These are phyloP conservation scores for Schizophyllum commune DNA, from an alignment of 1,284 basidiomycete species.

Conservation along the genomic window DNA sequence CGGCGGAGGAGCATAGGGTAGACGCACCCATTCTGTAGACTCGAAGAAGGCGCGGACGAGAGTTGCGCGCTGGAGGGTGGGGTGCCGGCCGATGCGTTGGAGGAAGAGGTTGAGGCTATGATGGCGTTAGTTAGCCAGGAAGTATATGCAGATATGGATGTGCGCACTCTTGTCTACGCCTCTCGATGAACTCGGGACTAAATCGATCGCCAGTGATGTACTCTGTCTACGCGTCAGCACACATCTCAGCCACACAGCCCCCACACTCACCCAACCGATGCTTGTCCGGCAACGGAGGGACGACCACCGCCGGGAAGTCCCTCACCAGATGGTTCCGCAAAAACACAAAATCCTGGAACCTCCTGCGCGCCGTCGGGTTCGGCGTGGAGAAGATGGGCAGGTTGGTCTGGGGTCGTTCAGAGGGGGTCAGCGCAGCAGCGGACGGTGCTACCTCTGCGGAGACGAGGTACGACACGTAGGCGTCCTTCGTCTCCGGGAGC, in stretches of 20 bases:
- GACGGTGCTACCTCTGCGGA: conserved; percentile 65
- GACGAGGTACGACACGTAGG: conserved; percentile 93
- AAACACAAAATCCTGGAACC: conserved; percentile 98
- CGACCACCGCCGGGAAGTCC: conserved; percentile 94
- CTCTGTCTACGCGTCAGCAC: conserved; percentile 41
- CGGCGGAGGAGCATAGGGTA: conserved; percentile 2
- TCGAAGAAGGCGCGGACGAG: conserved; percentile 90
- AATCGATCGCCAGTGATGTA: conserved; percentile 98
- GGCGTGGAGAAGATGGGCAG: conserved; percentile 71
- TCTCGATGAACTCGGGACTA: conserved; percentile 94
- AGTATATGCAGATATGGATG: conserved; percentile 5
- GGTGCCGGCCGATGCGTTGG: conserved; percentile 85
- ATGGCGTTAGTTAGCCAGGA: conserved; percentile 1
- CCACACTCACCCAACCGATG: conserved; percentile 77
- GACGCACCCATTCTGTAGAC: conserved; percentile 90
- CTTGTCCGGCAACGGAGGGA: conserved; percentile 94
- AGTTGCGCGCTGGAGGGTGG: conserved; percentile 88
- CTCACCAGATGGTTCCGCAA: conserved; percentile 81
- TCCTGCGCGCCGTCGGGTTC: conserved; percentile 70
- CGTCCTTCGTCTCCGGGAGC: conserved; percentile 92
- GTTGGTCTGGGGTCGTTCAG: conserved; percentile 52
- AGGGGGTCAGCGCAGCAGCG: not conserved
- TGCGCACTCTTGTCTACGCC: conserved; percentile 79
- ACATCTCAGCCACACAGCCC: not conserved
- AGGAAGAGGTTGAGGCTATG: conserved; percentile 87